Percentiles rank a stretch among this genome's conserved stretches.
Evolutionary conservation across 2,329 filamentous ascomycete genomes (phyloP).

Genomic region (Exophiala sideris): DNA sequence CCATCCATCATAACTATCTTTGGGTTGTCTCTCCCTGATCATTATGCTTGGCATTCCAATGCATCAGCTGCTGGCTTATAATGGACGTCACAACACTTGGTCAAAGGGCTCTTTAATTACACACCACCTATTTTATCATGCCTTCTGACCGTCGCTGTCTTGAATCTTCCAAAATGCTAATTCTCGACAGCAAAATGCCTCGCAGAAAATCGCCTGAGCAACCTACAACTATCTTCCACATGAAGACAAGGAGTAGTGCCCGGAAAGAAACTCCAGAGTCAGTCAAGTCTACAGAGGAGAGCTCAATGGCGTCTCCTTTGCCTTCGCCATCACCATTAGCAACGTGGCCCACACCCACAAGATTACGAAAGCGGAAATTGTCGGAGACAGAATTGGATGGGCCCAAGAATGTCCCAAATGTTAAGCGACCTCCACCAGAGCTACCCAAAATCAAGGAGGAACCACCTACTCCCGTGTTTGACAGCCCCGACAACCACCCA

Average conservation of each 20-base stretch:
- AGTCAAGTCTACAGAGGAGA: slow-evolving; percentile 1
- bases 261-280: background rate
- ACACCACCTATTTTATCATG: too few species aligned
- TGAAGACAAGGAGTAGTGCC: slow-evolving; percentile 17
- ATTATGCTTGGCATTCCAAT: background rate
- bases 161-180: background rate
- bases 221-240: slow-evolving; percentile 15
- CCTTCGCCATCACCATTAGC: background rate
- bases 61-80: too few species aligned
- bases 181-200: slow-evolving; percentile 11
- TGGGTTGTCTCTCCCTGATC: background rate
- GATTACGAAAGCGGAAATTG: background rate
- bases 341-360: background rate
- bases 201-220: background rate
- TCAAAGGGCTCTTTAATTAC: too few species aligned
- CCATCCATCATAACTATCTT: background rate
- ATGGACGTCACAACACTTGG: too few species aligned
- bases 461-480: background rate
- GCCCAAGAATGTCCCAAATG: background rate
- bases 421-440: background rate
- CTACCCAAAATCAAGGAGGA: background rate
- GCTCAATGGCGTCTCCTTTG: background rate
- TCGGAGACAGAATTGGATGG: background rate
- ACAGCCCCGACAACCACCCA: background rate
- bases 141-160: background rate